Conservation (phyloP, 2,329 filamentous ascomycete genomes). For the Ophiobolus disseminans region DNA sequence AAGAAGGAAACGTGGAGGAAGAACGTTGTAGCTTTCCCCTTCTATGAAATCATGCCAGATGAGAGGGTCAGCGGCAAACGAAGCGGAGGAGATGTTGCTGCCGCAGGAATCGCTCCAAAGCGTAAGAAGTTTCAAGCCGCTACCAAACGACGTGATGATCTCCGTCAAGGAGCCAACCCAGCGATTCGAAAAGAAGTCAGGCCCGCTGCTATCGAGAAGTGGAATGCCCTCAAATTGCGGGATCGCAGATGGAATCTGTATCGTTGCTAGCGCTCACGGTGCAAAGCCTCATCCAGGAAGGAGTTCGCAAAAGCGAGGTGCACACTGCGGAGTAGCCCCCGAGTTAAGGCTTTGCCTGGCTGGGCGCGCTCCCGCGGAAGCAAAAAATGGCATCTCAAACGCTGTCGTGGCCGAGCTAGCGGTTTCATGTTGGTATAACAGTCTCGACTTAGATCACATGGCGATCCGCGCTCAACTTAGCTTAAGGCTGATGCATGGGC, state of each 20-base stretch:
- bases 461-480: slow-evolving; percentile 9
- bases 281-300: slow-evolving; percentile 5
- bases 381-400: slow-evolving; percentile 12
- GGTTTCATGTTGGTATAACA: slow-evolving; percentile 10
- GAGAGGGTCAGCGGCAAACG: slow-evolving; percentile 20
- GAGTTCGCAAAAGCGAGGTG: slow-evolving; percentile 2
- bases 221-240: slow-evolving; percentile 15
- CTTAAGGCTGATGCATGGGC: slow-evolving; percentile 1
- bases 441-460: slow-evolving; percentile 2
- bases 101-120: slow-evolving; percentile 19
- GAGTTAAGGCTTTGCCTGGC: neutral
- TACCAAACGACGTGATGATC: slow-evolving; percentile 30
- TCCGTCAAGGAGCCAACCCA: slow-evolving; percentile 33
- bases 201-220: slow-evolving; percentile 13
- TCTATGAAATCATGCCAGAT: slow-evolving; percentile 26
- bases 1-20: slow-evolving; percentile 8
- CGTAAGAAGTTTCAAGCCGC: slow-evolving; percentile 34
- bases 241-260: slow-evolving; percentile 3
- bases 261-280: slow-evolving; percentile 4
- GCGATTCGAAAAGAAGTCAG: slow-evolving; percentile 9
- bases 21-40: slow-evolving; percentile 2
- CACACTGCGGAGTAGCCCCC: neutral
- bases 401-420: slow-evolving; percentile 7
- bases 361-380: slow-evolving; percentile 2
- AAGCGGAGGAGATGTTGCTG: slow-evolving; percentile 15